Evolutionary conservation across 164 flowering plant genomes (phyloP).

Genomic region (Houttuynia cordata): DNA sequence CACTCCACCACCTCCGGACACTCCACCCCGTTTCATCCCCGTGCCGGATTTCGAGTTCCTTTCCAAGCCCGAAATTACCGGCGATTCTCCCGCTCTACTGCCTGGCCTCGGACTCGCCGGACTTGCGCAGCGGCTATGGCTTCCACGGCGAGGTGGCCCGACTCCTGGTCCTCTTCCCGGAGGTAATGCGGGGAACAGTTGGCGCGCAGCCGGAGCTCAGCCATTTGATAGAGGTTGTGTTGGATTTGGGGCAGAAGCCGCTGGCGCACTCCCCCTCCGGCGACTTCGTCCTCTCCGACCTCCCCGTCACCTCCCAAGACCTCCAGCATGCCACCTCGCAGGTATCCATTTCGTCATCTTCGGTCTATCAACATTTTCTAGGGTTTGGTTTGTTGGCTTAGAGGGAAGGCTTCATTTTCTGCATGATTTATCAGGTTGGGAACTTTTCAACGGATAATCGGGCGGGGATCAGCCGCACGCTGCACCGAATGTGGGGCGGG

Average conservation of each 20-base stretch:
- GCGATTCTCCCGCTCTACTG: background rate
- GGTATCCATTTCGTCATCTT: slow-evolving; percentile 19
- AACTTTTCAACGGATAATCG: slow-evolving; percentile 90
- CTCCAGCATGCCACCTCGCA: slow-evolving; percentile 52
- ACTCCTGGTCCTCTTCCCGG: slow-evolving; percentile 59
- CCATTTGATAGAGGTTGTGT: slow-evolving; percentile 68
- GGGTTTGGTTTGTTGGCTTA: background rate
- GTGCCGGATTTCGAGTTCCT: too few relatives aligned
- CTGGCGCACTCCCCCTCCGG: slow-evolving; percentile 82
- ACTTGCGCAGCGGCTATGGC: slow-evolving; percentile 14
- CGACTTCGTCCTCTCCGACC: slow-evolving; percentile 56
- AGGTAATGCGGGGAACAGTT: slow-evolving; percentile 42
- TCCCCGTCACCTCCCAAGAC: slow-evolving; percentile 41
- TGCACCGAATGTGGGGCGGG: slow-evolving; percentile 94
- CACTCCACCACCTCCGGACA: background rate
- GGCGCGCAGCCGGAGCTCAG: slow-evolving; percentile 49
- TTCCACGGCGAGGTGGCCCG: slow-evolving; percentile 52
- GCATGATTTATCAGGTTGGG: slow-evolving; percentile 65
- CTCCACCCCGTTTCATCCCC: background rate
- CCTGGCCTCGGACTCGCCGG: background rate
- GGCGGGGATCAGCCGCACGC: slow-evolving; percentile 88
- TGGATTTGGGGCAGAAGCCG: slow-evolving; percentile 89
- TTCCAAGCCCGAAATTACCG: slow-evolving; percentile 6
- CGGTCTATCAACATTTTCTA: too few relatives aligned
- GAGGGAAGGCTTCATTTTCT: background rate